These are phyloP conservation scores for Aspergillus affinis DNA, from an alignment of 495 filamentous ascomycete genomes.

Conservation along the genomic window DNA sequence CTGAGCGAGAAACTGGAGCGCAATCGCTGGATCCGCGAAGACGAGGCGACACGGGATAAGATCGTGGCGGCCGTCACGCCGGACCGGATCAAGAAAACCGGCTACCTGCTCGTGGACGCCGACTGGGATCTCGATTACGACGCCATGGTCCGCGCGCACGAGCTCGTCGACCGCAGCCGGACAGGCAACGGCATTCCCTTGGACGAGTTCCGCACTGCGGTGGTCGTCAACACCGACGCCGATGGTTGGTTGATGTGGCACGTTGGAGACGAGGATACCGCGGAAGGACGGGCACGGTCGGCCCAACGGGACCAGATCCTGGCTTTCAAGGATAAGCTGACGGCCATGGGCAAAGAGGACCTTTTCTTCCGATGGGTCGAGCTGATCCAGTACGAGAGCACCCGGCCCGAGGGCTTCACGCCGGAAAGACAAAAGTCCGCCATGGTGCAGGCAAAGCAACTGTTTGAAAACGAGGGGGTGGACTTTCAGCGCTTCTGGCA, in stretches of 20 bases:
- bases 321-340: constrained; percentile 68
- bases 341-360: constrained; percentile 72
- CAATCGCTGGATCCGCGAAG: constrained; percentile 44
- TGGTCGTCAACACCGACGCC: constrained; percentile 63
- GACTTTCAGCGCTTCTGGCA: constrained; percentile 77
- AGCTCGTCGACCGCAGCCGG: constrained; percentile 49
- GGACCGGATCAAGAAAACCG: constrained; percentile 67
- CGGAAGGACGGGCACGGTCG: constrained; percentile 48
- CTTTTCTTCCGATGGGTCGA: constrained; percentile 87
- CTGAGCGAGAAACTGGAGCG: constrained; percentile 39
- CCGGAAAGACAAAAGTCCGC: constrained; percentile 63
- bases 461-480: constrained; percentile 69
- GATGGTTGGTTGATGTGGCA: constrained; percentile 66
- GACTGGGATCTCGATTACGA: constrained; percentile 81
- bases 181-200: constrained; percentile 50
- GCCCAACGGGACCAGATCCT: constrained; percentile 60
- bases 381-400: constrained; percentile 78
- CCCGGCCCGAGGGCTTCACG: constrained; percentile 69
- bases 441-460: constrained; percentile 61
- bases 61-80: constrained; percentile 64
- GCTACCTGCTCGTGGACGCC: constrained; percentile 72
- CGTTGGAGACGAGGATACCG: constrained; percentile 51
- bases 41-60: constrained; percentile 49
- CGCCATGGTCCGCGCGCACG: constrained; percentile 67
- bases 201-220: constrained; percentile 58